Conservation (phyloP, 306 rosid genomes). For the Vachellia pachyceras region DNA sequence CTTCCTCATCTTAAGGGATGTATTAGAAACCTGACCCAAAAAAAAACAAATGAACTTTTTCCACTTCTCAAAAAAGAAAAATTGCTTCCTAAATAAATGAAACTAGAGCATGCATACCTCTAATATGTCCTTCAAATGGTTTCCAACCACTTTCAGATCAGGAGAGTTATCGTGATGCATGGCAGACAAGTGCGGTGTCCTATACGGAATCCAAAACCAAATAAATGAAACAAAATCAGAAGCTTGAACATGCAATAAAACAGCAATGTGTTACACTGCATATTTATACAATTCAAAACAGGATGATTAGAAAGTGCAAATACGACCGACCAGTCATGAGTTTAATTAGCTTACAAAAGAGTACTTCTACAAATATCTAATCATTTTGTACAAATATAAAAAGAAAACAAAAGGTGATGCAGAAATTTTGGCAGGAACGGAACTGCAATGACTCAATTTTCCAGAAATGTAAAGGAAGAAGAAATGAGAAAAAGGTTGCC, state of each 20-base stretch:
- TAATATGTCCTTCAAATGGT: conserved; percentile 71
- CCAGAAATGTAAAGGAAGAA: neutral
- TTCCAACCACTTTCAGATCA: conserved; percentile 79
- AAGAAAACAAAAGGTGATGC: too few species aligned
- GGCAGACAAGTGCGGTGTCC: conserved; percentile 94
- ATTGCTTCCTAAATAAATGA: neutral
- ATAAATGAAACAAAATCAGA: neutral
- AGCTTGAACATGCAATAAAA: conserved; percentile 17
- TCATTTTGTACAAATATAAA: too few species aligned
- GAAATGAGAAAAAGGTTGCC: neutral
- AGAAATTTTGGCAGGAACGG: too few species aligned
- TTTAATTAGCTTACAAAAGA: too few species aligned
- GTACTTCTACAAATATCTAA: too few species aligned
- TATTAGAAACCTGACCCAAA: conserved; percentile 63
- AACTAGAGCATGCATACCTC: conserved; percentile 57
- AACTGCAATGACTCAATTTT: too few species aligned
- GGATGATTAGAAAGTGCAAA: neutral
- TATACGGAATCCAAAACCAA: conserved; percentile 39
- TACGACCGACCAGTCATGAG: too few species aligned
- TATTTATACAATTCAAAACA: conserved; percentile 28
- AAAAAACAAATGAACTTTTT: conserved; percentile 15
- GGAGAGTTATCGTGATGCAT: conserved; percentile 90
- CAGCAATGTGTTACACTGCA: conserved; percentile 4
- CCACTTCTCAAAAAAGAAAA: neutral
- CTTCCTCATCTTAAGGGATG: conserved; percentile 77